Evolutionary conservation across 331 rosid species (phyloP).

Genomic region (Spiraea crenata): DNA sequence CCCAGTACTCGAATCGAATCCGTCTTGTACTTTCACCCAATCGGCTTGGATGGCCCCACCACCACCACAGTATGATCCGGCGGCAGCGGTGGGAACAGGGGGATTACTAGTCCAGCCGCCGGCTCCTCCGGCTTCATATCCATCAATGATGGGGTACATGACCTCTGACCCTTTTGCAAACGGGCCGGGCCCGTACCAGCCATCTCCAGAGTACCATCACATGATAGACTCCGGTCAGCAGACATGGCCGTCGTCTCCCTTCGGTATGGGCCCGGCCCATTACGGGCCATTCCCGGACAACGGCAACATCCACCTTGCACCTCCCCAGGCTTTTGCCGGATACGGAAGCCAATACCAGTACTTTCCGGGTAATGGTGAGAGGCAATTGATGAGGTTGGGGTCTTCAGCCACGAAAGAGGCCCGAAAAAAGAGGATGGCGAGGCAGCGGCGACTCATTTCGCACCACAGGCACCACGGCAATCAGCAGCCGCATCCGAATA

Average conservation of each 20-base stretch:
- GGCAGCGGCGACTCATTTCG: constrained; percentile 59
- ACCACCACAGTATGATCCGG: constrained; percentile 35
- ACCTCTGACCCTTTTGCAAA: constrained; percentile 39
- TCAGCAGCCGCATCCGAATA: constrained; percentile 18
- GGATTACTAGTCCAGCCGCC: neutral
- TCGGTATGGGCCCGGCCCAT: constrained; percentile 31
- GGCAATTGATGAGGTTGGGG: constrained; percentile 56
- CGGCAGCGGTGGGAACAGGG: neutral
- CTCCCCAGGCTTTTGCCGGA: constrained; percentile 29
- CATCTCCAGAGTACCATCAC: constrained; percentile 30
- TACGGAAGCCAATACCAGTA: constrained; percentile 50
- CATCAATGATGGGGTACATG: constrained; percentile 44
- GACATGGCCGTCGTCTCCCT: constrained; percentile 56
- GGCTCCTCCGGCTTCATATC: constrained; percentile 14
- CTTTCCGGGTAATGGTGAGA: constrained; percentile 41
- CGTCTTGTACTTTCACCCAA: constrained; percentile 29
- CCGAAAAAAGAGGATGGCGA: constrained; percentile 90
- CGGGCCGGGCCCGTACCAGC: constrained; percentile 22
- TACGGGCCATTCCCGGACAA: constrained; percentile 49
- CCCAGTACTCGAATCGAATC: constrained; percentile 25
- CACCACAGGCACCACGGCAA: constrained; percentile 48
- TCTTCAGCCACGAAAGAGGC: constrained; percentile 94
- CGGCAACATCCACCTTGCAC: constrained; percentile 18
- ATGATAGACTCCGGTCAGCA: constrained; percentile 54
- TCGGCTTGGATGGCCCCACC: constrained; percentile 43